phyloP scores from a whole-genome alignment of 108 stramenopile species.

The Nitzschia sp. region DNA sequence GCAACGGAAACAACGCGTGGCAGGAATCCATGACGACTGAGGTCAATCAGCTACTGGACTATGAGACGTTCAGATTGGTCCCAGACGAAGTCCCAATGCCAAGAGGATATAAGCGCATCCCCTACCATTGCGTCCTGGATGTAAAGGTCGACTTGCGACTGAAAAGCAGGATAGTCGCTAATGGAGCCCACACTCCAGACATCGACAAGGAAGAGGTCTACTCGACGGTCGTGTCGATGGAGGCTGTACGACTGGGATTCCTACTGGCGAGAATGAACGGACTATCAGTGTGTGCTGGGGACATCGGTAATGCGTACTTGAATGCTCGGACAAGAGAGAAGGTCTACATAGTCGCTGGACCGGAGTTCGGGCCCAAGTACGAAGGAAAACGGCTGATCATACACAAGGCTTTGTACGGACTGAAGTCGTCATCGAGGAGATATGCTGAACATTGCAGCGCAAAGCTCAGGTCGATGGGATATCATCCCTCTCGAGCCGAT shows the following conservation, averaged over 20 bases:
- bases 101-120: conserved; percentile 20
- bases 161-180: conserved; percentile 31
- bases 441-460: conserved; percentile 24
- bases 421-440: neutral
- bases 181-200: conserved; percentile 16
- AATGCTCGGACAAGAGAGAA: conserved; percentile 31
- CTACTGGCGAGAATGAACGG: conserved; percentile 38
- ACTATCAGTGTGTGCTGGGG: conserved; percentile 29
- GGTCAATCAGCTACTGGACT: conserved; percentile 4
- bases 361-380: conserved; percentile 35
- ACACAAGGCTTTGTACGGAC: conserved; percentile 39
- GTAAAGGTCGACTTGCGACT: conserved; percentile 28
- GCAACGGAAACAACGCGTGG: conserved; percentile 36
- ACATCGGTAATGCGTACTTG: conserved; percentile 27
- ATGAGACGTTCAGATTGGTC: conserved; percentile 7
- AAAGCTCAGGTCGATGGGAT: conserved; percentile 21
- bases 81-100: neutral
- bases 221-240: conserved; percentile 26
- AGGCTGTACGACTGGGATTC: conserved; percentile 41
- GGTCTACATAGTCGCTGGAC: conserved; percentile 47
- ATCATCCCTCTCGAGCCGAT: conserved; percentile 34
- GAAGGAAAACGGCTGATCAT: conserved; percentile 37
- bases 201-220: conserved; percentile 22
- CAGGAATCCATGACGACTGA: conserved; percentile 26
- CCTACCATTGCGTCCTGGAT: conserved; percentile 22